Evolutionary conservation across 2,329 filamentous ascomycete species (phyloP).

Genomic region (Neofusicoccum kwambonambiense): DNA sequence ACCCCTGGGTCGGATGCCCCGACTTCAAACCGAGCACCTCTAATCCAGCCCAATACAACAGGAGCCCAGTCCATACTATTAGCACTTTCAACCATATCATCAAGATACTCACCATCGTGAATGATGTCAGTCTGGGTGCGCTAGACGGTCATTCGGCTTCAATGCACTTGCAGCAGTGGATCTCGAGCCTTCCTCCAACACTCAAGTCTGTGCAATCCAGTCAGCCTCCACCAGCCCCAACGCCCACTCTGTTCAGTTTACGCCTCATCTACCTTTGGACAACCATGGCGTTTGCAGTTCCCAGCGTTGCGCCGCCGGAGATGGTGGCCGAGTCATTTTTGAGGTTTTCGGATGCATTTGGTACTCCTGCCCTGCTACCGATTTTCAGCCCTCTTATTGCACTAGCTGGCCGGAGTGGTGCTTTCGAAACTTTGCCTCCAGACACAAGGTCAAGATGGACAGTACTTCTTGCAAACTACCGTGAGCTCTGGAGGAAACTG

Average conservation of each 20-base stretch:
- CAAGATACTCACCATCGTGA: conserved; percentile 28
- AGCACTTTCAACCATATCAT: conserved; percentile 56
- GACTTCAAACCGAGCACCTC: conserved; percentile 29
- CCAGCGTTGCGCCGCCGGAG: conserved; percentile 23
- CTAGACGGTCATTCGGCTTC: conserved; percentile 3
- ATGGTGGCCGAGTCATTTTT: conserved; percentile 28
- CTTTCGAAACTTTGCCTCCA: conserved; percentile 9
- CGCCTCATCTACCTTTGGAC: conserved; percentile 30
- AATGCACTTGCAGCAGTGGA: conserved; percentile 16
- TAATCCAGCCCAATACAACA: conserved; percentile 16
- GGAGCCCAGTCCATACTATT: conserved; percentile 41
- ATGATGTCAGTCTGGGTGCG: conserved; percentile 14
- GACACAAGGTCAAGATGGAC: conserved; percentile 6
- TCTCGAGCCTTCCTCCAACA: conserved; percentile 7
- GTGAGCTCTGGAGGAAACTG: conserved; percentile 5
- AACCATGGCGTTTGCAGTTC: conserved; percentile 24
- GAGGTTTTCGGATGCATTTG: conserved; percentile 26
- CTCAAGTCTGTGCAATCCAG: conserved; percentile 14
- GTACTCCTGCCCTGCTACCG: conserved; percentile 28
- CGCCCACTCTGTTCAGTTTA: conserved; percentile 20
- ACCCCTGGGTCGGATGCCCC: conserved; percentile 62
- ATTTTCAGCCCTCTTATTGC: conserved; percentile 20
- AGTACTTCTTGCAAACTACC: conserved; percentile 5
- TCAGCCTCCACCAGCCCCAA: conserved; percentile 6
- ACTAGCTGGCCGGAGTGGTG: conserved; percentile 14